phyloP scores from a whole-genome alignment of 2,329 filamentous ascomycete genomes.

The Ceratocystis colombiana region DNA sequence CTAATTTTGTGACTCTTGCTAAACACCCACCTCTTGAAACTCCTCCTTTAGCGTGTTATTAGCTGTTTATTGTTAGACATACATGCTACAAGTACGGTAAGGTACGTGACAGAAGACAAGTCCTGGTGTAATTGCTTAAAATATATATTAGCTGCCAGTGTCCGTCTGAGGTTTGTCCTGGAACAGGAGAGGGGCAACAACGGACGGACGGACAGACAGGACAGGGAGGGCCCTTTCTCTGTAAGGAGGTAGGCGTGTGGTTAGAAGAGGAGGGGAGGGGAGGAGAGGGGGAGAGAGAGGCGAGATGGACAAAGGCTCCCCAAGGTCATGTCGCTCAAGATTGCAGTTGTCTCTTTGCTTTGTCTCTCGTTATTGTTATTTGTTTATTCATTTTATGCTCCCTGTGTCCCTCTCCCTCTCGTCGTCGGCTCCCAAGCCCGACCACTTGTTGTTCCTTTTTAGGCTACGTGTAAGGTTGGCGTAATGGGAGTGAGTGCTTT shows the following conservation, averaged over 20 bases:
- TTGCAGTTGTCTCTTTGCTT: not conserved
- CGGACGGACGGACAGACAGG: conserved; percentile 10
- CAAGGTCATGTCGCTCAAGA: not conserved
- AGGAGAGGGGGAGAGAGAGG: too few relatives aligned
- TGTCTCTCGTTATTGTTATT: not conserved
- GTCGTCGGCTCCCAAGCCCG: not conserved
- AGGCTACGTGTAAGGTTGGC: not conserved
- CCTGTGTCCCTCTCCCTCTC: not conserved
- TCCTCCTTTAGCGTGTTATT: not conserved
- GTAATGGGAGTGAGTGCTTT: not conserved
- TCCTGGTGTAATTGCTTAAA: not conserved
- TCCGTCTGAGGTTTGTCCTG: conserved; percentile 2
- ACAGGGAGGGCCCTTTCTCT: not conserved
- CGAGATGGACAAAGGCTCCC: too few relatives aligned
- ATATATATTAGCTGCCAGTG: not conserved
- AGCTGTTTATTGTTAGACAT: not conserved
- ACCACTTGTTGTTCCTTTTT: not conserved
- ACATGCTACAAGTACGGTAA: not conserved
- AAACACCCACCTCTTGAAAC: not conserved
- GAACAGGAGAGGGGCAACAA: not conserved
- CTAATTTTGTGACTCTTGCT: not conserved
- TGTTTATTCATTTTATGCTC: not conserved
- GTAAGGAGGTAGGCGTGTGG: not conserved
- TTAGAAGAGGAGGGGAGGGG: too few relatives aligned
- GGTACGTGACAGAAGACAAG: not conserved